Evolutionary conservation across 2,329 filamentous ascomycete species (phyloP).

Genomic region (Arthroderma sp.): DNA sequence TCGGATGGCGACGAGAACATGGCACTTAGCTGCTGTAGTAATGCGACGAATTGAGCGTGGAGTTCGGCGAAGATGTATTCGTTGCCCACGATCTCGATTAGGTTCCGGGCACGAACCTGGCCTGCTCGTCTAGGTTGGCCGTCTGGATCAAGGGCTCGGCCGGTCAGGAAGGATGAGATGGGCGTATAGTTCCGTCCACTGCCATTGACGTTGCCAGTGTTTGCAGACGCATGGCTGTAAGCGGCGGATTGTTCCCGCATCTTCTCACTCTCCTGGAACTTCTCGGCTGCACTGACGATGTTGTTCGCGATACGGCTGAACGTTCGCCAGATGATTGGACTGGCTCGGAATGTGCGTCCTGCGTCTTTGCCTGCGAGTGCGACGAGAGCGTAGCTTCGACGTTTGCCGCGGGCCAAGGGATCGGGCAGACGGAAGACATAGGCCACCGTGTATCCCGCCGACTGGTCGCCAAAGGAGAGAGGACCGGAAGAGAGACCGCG

Average conservation of each 20-base stretch:
- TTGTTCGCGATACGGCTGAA: slow-evolving; percentile 44
- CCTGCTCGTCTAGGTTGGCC: slow-evolving; percentile 42
- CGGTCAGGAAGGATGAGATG: slow-evolving; percentile 47
- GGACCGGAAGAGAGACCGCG: slow-evolving; percentile 45
- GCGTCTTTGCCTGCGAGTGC: slow-evolving; percentile 45
- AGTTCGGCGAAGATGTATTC: slow-evolving; percentile 48
- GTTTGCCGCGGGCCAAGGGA: slow-evolving; percentile 45
- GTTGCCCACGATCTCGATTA: slow-evolving; percentile 48
- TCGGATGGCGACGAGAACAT: slow-evolving; percentile 35
- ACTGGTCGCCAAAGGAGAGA: slow-evolving; percentile 46
- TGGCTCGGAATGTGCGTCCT: slow-evolving; percentile 35
- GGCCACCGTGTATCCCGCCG: slow-evolving; percentile 47
- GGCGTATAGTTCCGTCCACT: slow-evolving; percentile 38
- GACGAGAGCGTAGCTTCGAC: slow-evolving; percentile 46
- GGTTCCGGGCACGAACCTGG: slow-evolving; percentile 43
- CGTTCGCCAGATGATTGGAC: slow-evolving; percentile 40
- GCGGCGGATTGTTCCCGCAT: slow-evolving; percentile 26
- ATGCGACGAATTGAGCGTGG: slow-evolving; percentile 42
- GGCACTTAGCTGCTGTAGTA: slow-evolving; percentile 37
- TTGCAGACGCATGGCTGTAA: neutral
- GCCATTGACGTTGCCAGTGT: neutral
- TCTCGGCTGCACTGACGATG: slow-evolving; percentile 38
- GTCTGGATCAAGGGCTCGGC: slow-evolving; percentile 44
- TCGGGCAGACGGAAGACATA: slow-evolving; percentile 49
- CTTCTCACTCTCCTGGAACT: slow-evolving; percentile 35